Conservation (phyloP, 768 basidiomycete genomes). For the Tulasnella sp. region DNA sequence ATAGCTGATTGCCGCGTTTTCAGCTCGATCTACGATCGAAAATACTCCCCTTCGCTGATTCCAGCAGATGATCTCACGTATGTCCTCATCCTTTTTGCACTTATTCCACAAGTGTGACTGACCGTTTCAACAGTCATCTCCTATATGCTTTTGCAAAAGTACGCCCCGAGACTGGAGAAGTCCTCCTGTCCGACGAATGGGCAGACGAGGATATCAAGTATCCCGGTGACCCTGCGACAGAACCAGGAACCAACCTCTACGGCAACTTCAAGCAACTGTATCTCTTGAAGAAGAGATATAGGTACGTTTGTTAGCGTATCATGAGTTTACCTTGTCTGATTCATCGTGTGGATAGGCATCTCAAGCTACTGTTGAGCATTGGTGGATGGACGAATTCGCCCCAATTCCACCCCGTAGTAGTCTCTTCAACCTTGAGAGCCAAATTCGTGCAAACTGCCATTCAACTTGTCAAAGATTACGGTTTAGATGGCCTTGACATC, state of each 20-base stretch:
- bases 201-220: conserved; percentile 24
- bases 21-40: too few species aligned
- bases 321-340: neutral
- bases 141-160: conserved; percentile 30
- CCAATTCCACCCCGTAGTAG: conserved; percentile 16
- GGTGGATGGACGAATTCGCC: conserved; percentile 22
- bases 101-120: too few species aligned
- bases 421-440: conserved; percentile 7
- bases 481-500: conserved; percentile 25
- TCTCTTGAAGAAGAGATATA: conserved; percentile 24
- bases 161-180: conserved; percentile 26
- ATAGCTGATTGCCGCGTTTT: too few species aligned
- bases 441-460: conserved; percentile 20
- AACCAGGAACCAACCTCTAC: conserved; percentile 24
- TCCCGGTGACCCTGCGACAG: conserved; percentile 29
- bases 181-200: conserved; percentile 27
- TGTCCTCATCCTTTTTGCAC: too few species aligned
- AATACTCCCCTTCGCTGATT: too few species aligned
- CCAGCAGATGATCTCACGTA: too few species aligned
- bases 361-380: conserved; percentile 28
- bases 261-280: conserved; percentile 29
- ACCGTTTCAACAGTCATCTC: conserved; percentile 23
- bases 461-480: conserved; percentile 29
- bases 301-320: neutral
- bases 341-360: conserved; percentile 20